phyloP scores from a whole-genome alignment of 31 red algal species.

The Asparagopsis taxiformis region DNA sequence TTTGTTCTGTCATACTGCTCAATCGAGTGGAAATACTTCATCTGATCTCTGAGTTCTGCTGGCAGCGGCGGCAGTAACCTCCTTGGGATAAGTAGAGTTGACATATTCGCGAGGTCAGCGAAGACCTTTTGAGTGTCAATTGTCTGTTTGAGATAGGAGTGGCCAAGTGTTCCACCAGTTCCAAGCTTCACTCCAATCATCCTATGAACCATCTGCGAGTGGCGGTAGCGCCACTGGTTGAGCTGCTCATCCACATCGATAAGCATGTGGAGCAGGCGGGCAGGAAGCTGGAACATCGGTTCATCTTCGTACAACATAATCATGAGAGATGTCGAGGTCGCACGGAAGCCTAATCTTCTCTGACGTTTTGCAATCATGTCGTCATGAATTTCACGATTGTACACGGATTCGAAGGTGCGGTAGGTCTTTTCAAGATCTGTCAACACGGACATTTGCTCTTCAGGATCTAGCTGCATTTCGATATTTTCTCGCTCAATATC shows the following conservation, averaged over 20 bases:
- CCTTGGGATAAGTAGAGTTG: conserved; percentile 92
- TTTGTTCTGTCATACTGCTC: conserved; percentile 74
- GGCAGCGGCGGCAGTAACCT: conserved; percentile 85
- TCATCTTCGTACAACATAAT: conserved; percentile 98
- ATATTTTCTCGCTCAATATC: conserved; percentile 74
- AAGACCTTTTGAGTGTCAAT: conserved; percentile 93
- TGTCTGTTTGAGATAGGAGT: conserved; percentile 78
- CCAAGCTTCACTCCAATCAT: conserved; percentile 98
- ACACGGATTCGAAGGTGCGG: conserved; percentile 86
- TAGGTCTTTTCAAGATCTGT: conserved; percentile 64
- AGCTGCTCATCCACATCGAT: conserved; percentile 95
- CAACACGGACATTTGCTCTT: conserved; percentile 36
- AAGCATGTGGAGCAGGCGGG: conserved; percentile 75
- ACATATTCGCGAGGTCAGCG: conserved; percentile 83
- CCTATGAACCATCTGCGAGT: conserved; percentile 95
- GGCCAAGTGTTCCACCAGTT: conserved; percentile 89
- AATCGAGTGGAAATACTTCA: conserved; percentile 81
- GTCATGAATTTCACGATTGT: conserved; percentile 80
- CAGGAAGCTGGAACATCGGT: conserved; percentile 94
- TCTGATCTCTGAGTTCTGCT: conserved; percentile 73
- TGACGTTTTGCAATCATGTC: conserved; percentile 53
- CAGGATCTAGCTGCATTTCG: conserved; percentile 65
- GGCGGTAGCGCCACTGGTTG: conserved; percentile 94
- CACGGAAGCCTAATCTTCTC: conserved; percentile 83
- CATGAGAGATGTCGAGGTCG: conserved; percentile 85